Conservation (phyloP, 1,284 basidiomycete species). For the Ustilago nuda region DNA sequence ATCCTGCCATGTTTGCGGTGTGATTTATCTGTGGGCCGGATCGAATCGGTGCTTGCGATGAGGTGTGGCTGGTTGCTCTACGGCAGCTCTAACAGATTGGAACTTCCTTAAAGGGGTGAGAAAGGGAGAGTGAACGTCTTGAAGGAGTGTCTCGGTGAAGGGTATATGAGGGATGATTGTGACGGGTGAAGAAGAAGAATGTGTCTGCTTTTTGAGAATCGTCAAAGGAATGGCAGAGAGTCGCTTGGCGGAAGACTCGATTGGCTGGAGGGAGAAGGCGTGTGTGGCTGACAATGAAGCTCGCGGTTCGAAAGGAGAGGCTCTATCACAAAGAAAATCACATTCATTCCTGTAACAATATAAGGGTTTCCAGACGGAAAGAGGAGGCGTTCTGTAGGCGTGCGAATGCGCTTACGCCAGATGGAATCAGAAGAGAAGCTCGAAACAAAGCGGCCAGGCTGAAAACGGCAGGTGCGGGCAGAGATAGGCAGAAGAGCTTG, state of each 20-base stretch:
- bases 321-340: not conserved
- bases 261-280: not conserved
- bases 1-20: conserved; percentile 26
- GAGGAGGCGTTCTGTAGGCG: conserved; percentile 2
- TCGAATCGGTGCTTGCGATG: not conserved
- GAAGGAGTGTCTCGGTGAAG: not conserved
- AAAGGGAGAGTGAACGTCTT: not conserved
- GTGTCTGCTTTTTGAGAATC: not conserved
- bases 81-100: not conserved
- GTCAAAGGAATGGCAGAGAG: not conserved
- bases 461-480: not conserved
- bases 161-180: not conserved
- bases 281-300: conserved; percentile 1
- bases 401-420: not conserved
- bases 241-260: not conserved
- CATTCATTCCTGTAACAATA: not conserved
- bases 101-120: not conserved
- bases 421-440: not conserved
- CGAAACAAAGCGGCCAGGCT: not conserved
- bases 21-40: not conserved
- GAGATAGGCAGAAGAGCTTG: not conserved
- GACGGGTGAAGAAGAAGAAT: not conserved
- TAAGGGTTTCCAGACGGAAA: conserved; percentile 2
- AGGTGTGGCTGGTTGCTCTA: not conserved
- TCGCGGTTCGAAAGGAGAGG: not conserved